Evolutionary conservation across 2,329 filamentous ascomycete species (phyloP).

Genomic region (Cryphonectria parasitica): DNA sequence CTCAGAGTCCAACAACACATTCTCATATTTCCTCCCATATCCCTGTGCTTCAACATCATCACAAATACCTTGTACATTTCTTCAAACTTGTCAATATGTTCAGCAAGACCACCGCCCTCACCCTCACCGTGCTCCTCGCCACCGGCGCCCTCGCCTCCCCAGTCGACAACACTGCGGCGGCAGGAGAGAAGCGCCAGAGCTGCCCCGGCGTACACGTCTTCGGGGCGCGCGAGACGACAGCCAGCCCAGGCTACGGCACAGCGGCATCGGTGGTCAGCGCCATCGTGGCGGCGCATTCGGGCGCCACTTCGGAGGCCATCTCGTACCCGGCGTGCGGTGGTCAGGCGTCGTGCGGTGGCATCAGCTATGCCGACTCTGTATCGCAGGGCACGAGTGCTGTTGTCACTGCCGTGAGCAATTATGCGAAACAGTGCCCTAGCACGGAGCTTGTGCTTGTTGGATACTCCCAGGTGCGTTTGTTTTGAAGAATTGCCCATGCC

Average conservation of each 20-base stretch:
- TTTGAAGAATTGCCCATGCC: too few species aligned
- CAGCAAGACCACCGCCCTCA: constrained; percentile 16
- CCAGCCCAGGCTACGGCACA: constrained; percentile 48
- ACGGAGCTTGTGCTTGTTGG: constrained; percentile 64
- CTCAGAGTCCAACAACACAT: background rate
- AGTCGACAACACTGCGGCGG: constrained; percentile 17
- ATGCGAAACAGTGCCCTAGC: constrained; percentile 57
- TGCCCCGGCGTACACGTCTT: constrained; percentile 55
- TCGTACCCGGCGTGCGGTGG: constrained; percentile 62
- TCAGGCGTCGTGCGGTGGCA: constrained; percentile 56
- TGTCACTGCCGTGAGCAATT: constrained; percentile 58
- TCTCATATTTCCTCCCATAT: background rate
- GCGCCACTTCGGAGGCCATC: constrained; percentile 52
- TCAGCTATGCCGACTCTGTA: constrained; percentile 60
- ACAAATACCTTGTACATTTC: background rate
- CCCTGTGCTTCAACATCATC: background rate
- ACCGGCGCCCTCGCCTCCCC: constrained; percentile 28
- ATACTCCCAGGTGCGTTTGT: constrained; percentile 63
- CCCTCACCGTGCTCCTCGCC: constrained; percentile 15
- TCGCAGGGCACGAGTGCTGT: constrained; percentile 59
- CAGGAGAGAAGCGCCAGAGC: constrained; percentile 37
- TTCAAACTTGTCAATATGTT: background rate
- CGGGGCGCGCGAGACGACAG: constrained; percentile 56
- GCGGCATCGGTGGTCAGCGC: constrained; percentile 49
- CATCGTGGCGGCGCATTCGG: constrained; percentile 48